Conservation (phyloP, 148 eudicot species). For the Simmondsia chinensis region DNA sequence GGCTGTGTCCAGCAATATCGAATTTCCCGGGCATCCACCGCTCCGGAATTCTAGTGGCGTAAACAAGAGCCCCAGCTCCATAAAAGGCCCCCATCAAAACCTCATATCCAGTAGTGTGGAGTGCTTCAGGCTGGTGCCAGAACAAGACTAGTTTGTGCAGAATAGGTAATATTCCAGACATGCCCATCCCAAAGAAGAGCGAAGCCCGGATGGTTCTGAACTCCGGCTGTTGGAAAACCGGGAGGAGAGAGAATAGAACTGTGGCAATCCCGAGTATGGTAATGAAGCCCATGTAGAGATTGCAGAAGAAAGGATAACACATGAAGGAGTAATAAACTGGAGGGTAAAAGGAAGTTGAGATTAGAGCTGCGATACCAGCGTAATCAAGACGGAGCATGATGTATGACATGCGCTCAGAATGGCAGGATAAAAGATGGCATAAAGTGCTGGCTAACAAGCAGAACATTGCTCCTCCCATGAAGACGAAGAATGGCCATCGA, state of each 20-base stretch:
- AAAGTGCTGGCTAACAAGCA: conserved; percentile 86
- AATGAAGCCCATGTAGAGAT: conserved; percentile 75
- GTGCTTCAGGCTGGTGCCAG: conserved; percentile 70
- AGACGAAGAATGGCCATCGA: conserved; percentile 89
- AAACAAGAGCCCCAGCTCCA: conserved; percentile 69
- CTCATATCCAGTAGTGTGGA: conserved; percentile 78
- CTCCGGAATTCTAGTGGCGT: conserved; percentile 75
- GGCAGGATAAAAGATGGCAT: conserved; percentile 83
- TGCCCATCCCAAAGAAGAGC: conserved; percentile 76
- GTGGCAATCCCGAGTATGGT: conserved; percentile 65
- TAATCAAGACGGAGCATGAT: conserved; percentile 84
- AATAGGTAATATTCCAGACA: conserved; percentile 64
- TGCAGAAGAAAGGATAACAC: conserved; percentile 88
- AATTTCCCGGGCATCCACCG: conserved; percentile 97
- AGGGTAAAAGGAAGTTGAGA: conserved; percentile 91
- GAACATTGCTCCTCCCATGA: conserved; percentile 97
- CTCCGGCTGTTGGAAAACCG: conserved; percentile 65
- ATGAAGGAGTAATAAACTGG: conserved; percentile 93
- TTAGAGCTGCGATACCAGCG: conserved; percentile 89
- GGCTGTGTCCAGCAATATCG: conserved; percentile 92
- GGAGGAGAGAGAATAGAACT: conserved; percentile 59
- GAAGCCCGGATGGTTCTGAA: conserved; percentile 46
- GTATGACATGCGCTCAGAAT: conserved; percentile 69
- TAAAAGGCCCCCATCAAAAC: conserved; percentile 76
- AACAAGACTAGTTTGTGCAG: conserved; percentile 68